phyloP scores from a whole-genome alignment of 768 basidiomycete species.

The Boletus eberwhitei region DNA sequence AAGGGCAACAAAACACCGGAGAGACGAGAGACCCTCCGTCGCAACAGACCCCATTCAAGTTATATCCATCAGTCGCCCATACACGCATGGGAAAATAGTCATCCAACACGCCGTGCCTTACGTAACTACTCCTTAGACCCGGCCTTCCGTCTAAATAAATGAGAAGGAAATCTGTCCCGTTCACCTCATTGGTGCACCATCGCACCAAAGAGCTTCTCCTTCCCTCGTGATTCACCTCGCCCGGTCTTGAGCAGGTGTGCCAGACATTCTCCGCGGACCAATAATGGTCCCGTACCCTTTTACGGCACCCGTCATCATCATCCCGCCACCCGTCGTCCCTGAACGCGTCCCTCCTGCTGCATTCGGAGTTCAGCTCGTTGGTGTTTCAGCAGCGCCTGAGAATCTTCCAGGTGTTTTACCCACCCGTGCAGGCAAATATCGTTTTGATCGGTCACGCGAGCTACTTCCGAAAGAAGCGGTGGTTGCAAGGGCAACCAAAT shows the following conservation, averaged over 20 bases:
- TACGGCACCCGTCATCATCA: constrained; percentile 9
- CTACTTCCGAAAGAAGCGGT: neutral
- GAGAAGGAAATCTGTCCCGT: neutral
- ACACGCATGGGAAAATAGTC: constrained; percentile 25
- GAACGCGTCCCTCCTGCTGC: constrained; percentile 18
- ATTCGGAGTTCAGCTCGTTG: neutral
- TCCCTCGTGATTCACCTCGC: neutral
- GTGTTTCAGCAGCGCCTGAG: constrained; percentile 18
- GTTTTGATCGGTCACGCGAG: neutral
- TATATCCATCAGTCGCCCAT: constrained; percentile 25
- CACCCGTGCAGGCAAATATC: neutral
- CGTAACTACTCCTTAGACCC: constrained; percentile 7
- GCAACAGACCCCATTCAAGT: constrained; percentile 23
- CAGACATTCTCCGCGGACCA: constrained; percentile 20
- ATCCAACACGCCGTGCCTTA: constrained; percentile 14
- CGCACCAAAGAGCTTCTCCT: constrained; percentile 1
- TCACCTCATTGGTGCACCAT: neutral
- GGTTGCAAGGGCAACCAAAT: neutral
- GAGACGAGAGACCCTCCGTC: constrained; percentile 15
- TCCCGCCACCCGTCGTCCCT: constrained; percentile 20
- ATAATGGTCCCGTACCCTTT: constrained; percentile 14
- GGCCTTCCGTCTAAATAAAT: constrained; percentile 13
- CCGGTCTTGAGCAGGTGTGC: neutral
- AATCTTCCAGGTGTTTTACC: neutral
- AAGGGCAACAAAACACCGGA: constrained; percentile 5